Evolutionary conservation across 2,329 filamentous ascomycete species (phyloP).

Genomic region (Fusarium secorum): DNA sequence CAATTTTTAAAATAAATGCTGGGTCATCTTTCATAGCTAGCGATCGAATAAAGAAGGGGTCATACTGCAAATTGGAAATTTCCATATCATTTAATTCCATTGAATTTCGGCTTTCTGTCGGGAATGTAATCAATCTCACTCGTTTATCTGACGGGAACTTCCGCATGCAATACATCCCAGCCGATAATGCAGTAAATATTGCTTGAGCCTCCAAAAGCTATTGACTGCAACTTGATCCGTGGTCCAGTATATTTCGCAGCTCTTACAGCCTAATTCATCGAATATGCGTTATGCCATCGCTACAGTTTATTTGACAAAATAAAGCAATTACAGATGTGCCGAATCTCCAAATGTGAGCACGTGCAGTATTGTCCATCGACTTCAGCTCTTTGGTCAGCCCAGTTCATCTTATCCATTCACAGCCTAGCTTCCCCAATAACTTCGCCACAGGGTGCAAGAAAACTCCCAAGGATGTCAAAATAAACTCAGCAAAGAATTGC

Average conservation of each 20-base stretch:
- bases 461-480: fast-evolving
- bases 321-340: neutral
- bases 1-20: neutral
- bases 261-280: fast-evolving
- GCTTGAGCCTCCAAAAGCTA: neutral
- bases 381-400: neutral
- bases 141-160: neutral
- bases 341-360: neutral
- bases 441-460: fast-evolving
- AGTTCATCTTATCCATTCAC: neutral
- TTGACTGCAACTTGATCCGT: fast-evolving
- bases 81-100: fast-evolving
- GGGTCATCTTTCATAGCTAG: fast-evolving
- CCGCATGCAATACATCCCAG: neutral
- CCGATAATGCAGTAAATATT: neutral
- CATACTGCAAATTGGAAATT: neutral
- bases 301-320: fast-evolving
- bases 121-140: neutral
- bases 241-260: fast-evolving
- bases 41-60: neutral
- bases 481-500: fast-evolving
- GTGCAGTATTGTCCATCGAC: neutral
- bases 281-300: fast-evolving
- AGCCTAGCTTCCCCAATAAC: neutral
- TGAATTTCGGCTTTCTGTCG: fast-evolving